Evolutionary conservation across 1,139 yeast genomes (phyloP).

Genomic region (Suhomyces atakaporum): DNA sequence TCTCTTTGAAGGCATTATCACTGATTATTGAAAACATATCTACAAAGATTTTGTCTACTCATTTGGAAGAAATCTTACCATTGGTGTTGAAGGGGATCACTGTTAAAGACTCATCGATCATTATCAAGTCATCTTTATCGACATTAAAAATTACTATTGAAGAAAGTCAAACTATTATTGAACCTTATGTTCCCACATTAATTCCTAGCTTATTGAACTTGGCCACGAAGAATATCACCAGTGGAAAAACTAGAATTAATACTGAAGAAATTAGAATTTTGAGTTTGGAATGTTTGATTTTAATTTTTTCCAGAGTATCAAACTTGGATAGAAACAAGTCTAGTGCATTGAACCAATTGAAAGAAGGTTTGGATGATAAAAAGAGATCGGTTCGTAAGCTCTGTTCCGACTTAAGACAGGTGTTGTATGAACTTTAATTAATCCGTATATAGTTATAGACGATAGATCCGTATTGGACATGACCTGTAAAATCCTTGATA

Average conservation of each 20-base stretch:
- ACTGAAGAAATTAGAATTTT: constrained; percentile 52
- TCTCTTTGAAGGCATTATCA: constrained; percentile 66
- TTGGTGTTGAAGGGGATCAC: constrained; percentile 66
- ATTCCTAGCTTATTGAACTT: constrained; percentile 56
- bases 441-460: constrained; percentile 1
- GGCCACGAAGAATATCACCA: constrained; percentile 25
- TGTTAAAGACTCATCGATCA: constrained; percentile 37
- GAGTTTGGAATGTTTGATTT: constrained; percentile 57
- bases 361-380: constrained; percentile 66
- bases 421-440: constrained; percentile 53
- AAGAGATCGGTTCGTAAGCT: constrained; percentile 73
- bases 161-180: constrained; percentile 51
- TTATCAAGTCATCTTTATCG: constrained; percentile 62
- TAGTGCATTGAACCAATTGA: constrained; percentile 50
- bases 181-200: constrained; percentile 56
- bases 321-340: constrained; percentile 54
- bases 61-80: constrained; percentile 66
- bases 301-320: constrained; percentile 44
- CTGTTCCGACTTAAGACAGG: constrained; percentile 79
- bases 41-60: constrained; percentile 58
- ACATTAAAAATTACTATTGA: constrained; percentile 55
- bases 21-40: constrained; percentile 67
- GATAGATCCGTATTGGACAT: too few relatives aligned
- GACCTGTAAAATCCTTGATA: too few relatives aligned
- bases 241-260: constrained; percentile 17